Conservation (phyloP, 2,329 filamentous ascomycete genomes). For the Didymella glomerata region DNA sequence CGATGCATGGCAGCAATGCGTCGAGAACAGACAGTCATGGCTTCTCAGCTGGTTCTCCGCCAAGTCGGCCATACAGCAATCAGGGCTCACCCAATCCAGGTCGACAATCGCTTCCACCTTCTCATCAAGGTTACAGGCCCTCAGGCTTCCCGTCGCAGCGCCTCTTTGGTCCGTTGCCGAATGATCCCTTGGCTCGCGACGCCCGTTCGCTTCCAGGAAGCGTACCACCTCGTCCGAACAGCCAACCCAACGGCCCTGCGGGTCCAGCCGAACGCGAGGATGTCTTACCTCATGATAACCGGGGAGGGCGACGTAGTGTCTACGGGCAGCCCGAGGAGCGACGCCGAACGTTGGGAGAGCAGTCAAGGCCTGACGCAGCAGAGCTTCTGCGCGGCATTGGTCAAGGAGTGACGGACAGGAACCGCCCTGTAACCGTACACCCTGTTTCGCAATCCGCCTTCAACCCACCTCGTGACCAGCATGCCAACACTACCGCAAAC, state of each 20-base stretch:
- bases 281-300: constrained; percentile 34
- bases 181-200: constrained; percentile 38
- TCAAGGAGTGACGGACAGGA: constrained; percentile 35
- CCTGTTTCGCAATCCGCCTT: constrained; percentile 51
- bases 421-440: constrained; percentile 51
- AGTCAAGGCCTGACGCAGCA: constrained; percentile 43
- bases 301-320: constrained; percentile 36
- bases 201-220: constrained; percentile 35
- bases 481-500: constrained; percentile 24
- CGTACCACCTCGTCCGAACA: constrained; percentile 52
- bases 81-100: constrained; percentile 49
- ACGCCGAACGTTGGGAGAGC: constrained; percentile 48
- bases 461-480: constrained; percentile 47
- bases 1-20: constrained; percentile 35
- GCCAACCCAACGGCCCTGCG: constrained; percentile 48
- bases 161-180: constrained; percentile 43
- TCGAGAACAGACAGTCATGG: constrained; percentile 42
- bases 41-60: constrained; percentile 44
- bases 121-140: constrained; percentile 46
- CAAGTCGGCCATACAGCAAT: constrained; percentile 43
- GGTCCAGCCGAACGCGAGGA: constrained; percentile 37
- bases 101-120: constrained; percentile 43
- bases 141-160: constrained; percentile 43
- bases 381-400: constrained; percentile 41
- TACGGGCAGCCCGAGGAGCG: constrained; percentile 47